Conservation (phyloP, 305 asterid genomes). For the Solanum chacoense region DNA sequence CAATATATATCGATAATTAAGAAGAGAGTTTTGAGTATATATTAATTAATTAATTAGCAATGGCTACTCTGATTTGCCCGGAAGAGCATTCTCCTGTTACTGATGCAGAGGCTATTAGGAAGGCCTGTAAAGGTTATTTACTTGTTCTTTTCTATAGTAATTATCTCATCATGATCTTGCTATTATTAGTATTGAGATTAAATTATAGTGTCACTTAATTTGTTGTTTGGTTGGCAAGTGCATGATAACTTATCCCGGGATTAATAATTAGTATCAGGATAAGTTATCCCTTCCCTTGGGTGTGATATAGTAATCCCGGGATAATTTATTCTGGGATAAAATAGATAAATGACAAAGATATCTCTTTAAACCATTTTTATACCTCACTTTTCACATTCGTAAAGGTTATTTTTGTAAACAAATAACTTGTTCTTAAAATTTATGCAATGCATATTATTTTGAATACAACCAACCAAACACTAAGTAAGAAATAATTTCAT, state of each 20-base stretch:
- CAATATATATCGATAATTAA: neutral
- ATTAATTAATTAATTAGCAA: constrained; percentile 1
- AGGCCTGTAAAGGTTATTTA: constrained; percentile 57
- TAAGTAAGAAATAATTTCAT: neutral
- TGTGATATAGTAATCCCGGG: neutral
- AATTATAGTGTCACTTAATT: neutral
- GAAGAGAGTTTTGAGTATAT: neutral
- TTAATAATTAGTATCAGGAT: neutral
- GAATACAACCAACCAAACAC: neutral
- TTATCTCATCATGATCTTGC: neutral
- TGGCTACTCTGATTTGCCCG: constrained; percentile 62
- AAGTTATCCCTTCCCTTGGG: neutral
- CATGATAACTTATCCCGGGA: no score
- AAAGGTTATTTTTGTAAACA: neutral
- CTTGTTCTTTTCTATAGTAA: neutral
- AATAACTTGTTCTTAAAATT: neutral
- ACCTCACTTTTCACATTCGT: neutral
- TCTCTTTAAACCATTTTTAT: no score
- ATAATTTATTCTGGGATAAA: no score
- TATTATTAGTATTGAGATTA: neutral
- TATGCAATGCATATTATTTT: neutral
- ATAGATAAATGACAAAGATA: no score
- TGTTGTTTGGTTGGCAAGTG: neutral
- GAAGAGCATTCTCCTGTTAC: constrained; percentile 62
- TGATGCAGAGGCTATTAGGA: constrained; percentile 65